phyloP scores from a whole-genome alignment of 176 grass and related monocot genomes.

The Melocanna baccifera region DNA sequence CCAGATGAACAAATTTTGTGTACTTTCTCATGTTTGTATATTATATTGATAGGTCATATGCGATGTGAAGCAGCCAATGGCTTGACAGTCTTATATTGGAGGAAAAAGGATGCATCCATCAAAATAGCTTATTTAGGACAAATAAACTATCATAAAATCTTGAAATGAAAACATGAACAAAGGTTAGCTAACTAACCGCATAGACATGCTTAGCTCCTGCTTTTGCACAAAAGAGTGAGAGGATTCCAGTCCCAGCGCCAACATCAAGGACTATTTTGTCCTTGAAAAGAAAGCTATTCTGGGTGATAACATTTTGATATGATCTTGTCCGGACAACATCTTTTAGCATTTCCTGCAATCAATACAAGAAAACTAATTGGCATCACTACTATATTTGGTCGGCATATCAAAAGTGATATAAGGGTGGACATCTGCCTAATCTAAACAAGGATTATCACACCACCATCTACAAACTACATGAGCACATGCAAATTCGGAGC shows the following conservation, averaged over 20 bases:
- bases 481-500: not conserved
- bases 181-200: slow-evolving; percentile 50
- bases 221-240: slow-evolving; percentile 97
- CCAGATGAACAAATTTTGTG: not conserved
- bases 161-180: not conserved
- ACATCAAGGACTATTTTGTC: slow-evolving; percentile 96
- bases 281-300: slow-evolving; percentile 87
- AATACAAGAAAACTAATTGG: slow-evolving; percentile 7
- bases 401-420: not conserved
- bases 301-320: slow-evolving; percentile 92
- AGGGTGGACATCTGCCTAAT: not conserved
- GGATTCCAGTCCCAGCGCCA: slow-evolving; percentile 87
- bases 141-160: not conserved
- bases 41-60: not conserved
- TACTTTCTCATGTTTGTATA: not conserved
- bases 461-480: not conserved
- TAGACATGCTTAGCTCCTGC: slow-evolving; percentile 98
- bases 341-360: slow-evolving; percentile 94
- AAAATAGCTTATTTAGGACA: not conserved
- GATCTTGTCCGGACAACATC: slow-evolving; percentile 81
- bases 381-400: not conserved
- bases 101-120: not conserved
- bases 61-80: not conserved
- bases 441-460: not conserved
- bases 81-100: not conserved